Conservation (phyloP, 805 yeast species). For the Hanseniaspora nectarophila region DNA sequence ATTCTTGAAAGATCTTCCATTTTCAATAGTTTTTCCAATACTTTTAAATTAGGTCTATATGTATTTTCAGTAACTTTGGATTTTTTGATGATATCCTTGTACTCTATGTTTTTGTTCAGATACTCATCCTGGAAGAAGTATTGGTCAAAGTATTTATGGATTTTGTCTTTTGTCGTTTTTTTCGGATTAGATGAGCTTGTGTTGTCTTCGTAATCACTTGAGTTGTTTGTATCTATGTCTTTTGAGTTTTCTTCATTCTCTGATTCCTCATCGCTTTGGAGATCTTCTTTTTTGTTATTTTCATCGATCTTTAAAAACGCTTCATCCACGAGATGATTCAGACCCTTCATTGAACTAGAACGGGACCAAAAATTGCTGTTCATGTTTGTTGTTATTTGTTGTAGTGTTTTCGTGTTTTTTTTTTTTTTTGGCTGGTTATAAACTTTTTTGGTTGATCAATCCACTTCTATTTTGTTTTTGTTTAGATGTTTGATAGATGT, state of each 20-base stretch:
- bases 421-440: background rate
- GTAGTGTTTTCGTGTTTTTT: background rate
- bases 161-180: background rate
- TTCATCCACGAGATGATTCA: conserved; percentile 8
- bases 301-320: conserved; percentile 9
- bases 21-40: conserved; percentile 51
- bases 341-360: conserved; percentile 6
- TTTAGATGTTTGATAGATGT: no score
- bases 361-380: conserved; percentile 10
- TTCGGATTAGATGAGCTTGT: background rate
- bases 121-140: conserved; percentile 1
- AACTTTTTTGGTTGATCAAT: background rate
- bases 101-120: conserved; percentile 1
- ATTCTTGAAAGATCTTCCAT: conserved; percentile 68
- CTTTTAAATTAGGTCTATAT: conserved; percentile 32
- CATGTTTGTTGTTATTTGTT: background rate
- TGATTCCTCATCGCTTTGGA: conserved; percentile 2
- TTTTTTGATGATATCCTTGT: background rate
- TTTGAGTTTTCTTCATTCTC: background rate
- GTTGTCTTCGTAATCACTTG: conserved; percentile 2
- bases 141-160: background rate
- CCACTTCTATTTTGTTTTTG: background rate
- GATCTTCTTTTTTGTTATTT: conserved; percentile 2
- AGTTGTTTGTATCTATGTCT: background rate
- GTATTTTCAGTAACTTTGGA: conserved; percentile 1